Evolutionary conservation across 2,329 filamentous ascomycete genomes (phyloP), one percentile per base, ranked within the genome.

Genomic region (Aschersonia sp.): DNA sequence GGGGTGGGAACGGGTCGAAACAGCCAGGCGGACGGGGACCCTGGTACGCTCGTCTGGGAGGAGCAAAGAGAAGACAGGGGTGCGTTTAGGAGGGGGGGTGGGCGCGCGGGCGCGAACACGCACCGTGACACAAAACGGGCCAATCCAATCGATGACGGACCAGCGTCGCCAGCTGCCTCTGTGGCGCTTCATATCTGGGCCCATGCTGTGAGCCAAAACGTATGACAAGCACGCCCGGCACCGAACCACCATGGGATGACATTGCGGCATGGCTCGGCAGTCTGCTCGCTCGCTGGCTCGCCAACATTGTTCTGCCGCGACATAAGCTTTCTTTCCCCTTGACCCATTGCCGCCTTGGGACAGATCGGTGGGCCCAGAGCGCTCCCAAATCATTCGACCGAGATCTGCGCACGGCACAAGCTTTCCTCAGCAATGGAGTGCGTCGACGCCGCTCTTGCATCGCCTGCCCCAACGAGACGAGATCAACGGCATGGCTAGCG

Each of bases 301-400:
- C 22, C 22, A 22, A 22, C 22, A 22, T 22, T 22, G 22, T 37
- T 37, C 35, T 8, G 35, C 35, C 35, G 35, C 35, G 12, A 37
- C 35, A 37, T 12, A 5, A 37, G 35, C 35, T 37, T 37, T 37
- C 4, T 12, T 12, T 12, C 35, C 35, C 35, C 12, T 37, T 37
- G 12, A 37, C 35, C 35, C 8, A 12, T 12, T 37, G 35, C 35
- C 8, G 12, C 35, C 8, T 37, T 12, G 45, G 49, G 44, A 33
- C 37, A 47, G 45, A 51, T 51, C 49, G 47, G 45, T 51, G 47
- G 47, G 45, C 14, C 12, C n/a, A 30, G 37, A 8, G 44, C 33
- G 37, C 5, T n/a, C 39, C 11, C 12, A n/a, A 39, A 10, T 35
- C 32, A 22, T 45, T 29, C 32, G 33, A 45, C 44, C 11, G 40